Base-by-base conservation (phyloP, 2,329 filamentous ascomycete genomes). In the Scedosporium dehoogii region DNA sequence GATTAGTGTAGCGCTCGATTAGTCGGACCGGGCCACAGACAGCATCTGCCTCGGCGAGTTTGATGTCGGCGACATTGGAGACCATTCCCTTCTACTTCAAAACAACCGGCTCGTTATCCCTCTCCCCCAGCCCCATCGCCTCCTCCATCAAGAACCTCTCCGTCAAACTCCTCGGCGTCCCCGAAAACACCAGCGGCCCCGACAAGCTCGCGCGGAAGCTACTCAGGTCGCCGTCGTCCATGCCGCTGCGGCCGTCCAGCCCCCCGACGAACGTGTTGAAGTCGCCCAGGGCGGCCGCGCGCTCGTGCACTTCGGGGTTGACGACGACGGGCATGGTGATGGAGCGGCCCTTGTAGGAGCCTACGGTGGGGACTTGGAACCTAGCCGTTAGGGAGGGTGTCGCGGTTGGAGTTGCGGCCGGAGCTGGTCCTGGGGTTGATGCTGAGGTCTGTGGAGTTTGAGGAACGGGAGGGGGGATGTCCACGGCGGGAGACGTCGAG, bases 341-440 rank as follows among this genome's bases (percentile, higher is more conserved):
- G 14, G 81, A 76, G 21, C 76, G 76, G 53, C 81, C 81, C 67
- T 78, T 81, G 66, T 82, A 83, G n/a, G 81, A 84, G 2, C 81
- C 81, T 14, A 81, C 69, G 6, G 78, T 79, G 18, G 75, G 75
- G 23, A 73, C 69, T 53, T 74, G 69, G 60, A 73, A 73, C 74
- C 3, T 73, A 68, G 12, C 70, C 51, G 48, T 69, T 14, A 65
- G 59, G 33, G 60, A 65, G 57, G 18, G 66, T n/a, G 44, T 62
- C 25, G 63, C 83, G 38, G 65, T 48, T 29, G 21, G 58, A 7
- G 42, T 14, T 10, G 48, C 21, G 27, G 38, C 5, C 3, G 6
- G 9, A 56, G 27, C 21, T 23, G 25, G 12, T 53, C 41, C 12
- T 6, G 16, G 14, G 27, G 44, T 6, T 9, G 61, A 6, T 33